Evolutionary conservation across 805 yeast species (phyloP).

Genomic region (Hanseniaspora mollemarum): DNA sequence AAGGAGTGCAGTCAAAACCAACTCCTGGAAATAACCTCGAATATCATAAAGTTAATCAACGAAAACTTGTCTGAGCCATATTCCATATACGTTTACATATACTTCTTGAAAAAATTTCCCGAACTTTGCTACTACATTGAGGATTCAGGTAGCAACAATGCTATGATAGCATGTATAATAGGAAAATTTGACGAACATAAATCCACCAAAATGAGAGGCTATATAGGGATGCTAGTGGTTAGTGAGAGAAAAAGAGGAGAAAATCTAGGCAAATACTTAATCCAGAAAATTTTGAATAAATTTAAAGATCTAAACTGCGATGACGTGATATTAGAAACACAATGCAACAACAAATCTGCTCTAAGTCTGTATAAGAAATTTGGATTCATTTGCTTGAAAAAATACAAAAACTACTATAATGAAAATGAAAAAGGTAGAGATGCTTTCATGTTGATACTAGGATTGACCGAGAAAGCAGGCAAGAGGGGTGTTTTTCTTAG

Average conservation of each 20-base stretch:
- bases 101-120: conserved; percentile 85
- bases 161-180: conserved; percentile 70
- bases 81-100: conserved; percentile 83
- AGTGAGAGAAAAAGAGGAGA: conserved; percentile 55
- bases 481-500: conserved; percentile 42
- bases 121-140: conserved; percentile 60
- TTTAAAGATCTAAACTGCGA: conserved; percentile 60
- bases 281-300: conserved; percentile 46
- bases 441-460: conserved; percentile 77
- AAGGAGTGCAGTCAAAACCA: not conserved
- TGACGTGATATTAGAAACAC: conserved; percentile 89
- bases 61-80: conserved; percentile 84
- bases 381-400: conserved; percentile 62
- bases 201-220: conserved; percentile 62
- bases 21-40: conserved; percentile 14
- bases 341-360: conserved; percentile 67
- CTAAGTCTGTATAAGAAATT: conserved; percentile 56
- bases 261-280: conserved; percentile 72
- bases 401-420: conserved; percentile 79
- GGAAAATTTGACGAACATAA: conserved; percentile 68
- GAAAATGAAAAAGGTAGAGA: conserved; percentile 48
- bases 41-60: conserved; percentile 48
- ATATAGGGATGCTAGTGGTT: conserved; percentile 93
- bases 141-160: conserved; percentile 23
- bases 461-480: conserved; percentile 52